Percentiles rank a stretch among this genome's conserved stretches.
phyloP scores from a whole-genome alignment of 2,329 filamentous ascomycete genomes.

The Trichoderma cornu-damae region DNA sequence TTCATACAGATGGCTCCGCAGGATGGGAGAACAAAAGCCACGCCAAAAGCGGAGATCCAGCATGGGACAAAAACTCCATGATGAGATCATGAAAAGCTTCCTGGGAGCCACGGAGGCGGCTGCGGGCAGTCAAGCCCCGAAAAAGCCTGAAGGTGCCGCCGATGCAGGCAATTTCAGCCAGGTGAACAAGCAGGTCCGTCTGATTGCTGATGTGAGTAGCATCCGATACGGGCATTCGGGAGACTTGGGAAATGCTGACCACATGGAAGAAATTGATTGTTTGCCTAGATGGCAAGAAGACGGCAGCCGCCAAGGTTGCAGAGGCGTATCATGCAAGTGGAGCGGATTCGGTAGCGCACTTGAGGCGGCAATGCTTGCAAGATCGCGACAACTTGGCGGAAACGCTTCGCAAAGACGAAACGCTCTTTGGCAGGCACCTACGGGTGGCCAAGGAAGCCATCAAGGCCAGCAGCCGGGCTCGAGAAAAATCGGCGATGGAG shows the following conservation, averaged over 20 bases:
- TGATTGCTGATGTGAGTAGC: constrained; percentile 26
- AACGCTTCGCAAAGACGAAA: constrained; percentile 21
- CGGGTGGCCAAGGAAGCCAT: constrained; percentile 17
- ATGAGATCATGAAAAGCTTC: constrained; percentile 6
- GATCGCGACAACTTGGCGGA: constrained; percentile 22
- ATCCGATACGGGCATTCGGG: not conserved
- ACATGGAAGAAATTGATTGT: constrained; percentile 23
- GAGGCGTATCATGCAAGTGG: constrained; percentile 24
- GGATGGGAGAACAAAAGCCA: not conserved
- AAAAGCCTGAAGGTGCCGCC: too few species aligned
- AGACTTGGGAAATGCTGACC: constrained; percentile 1
- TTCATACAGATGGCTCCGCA: not conserved
- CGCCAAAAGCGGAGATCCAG: not conserved
- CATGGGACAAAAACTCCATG: not conserved
- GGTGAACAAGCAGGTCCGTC: not conserved
- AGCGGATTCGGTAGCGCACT: constrained; percentile 22
- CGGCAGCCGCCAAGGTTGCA: constrained; percentile 20
- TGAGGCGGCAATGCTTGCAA: constrained; percentile 23
- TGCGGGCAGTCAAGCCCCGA: too few species aligned
- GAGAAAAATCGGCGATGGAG: constrained; percentile 8
- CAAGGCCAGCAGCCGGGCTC: constrained; percentile 3
- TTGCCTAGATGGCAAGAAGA: constrained; percentile 26
- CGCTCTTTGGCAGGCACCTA: constrained; percentile 21
- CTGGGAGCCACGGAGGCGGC: not conserved
- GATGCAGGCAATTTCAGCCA: not conserved